Evolutionary conservation across 1,139 yeast species (phyloP).

Genomic region (Meyerozyma guilliermondii): DNA sequence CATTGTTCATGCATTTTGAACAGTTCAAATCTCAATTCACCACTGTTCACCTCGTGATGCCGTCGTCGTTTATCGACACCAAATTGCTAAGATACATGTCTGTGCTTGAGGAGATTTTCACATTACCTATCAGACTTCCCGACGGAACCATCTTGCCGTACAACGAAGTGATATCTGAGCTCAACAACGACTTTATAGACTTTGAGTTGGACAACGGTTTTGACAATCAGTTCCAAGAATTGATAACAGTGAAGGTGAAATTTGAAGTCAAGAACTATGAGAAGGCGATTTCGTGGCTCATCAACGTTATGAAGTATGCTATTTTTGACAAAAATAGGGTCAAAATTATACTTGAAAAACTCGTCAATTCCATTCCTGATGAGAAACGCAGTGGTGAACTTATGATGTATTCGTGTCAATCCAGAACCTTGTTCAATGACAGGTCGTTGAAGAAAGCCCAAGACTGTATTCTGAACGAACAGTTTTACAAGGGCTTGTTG

Average conservation of each 20-base stretch:
- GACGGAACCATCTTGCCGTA: slow-evolving; percentile 53
- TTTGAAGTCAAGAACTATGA: slow-evolving; percentile 59
- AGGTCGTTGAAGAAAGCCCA: slow-evolving; percentile 64
- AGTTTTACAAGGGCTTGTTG: slow-evolving; percentile 46
- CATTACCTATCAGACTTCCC: slow-evolving; percentile 65
- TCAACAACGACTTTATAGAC: slow-evolving; percentile 71
- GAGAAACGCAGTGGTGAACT: slow-evolving; percentile 72
- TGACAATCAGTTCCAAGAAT: slow-evolving; percentile 59
- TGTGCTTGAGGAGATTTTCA: slow-evolving; percentile 58
- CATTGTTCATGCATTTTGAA: slow-evolving; percentile 75
- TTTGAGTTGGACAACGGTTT: slow-evolving; percentile 53
- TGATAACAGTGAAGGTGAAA: slow-evolving; percentile 56
- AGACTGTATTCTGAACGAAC: slow-evolving; percentile 63
- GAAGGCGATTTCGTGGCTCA: slow-evolving; percentile 73
- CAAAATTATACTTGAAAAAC: slow-evolving; percentile 65
- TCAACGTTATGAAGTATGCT: slow-evolving; percentile 56
- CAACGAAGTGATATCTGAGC: slow-evolving; percentile 67
- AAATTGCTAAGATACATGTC: slow-evolving; percentile 61
- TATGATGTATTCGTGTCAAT: slow-evolving; percentile 62
- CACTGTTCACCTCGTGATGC: slow-evolving; percentile 60
- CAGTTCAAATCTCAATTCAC: slow-evolving; percentile 76
- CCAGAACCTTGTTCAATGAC: slow-evolving; percentile 48
- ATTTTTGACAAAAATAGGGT: slow-evolving; percentile 73
- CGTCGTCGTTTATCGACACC: slow-evolving; percentile 58
- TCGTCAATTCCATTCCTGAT: slow-evolving; percentile 72